Evolutionary conservation across 768 basidiomycete species (phyloP).

Genomic region (Pulveroboletus ravenelii): DNA sequence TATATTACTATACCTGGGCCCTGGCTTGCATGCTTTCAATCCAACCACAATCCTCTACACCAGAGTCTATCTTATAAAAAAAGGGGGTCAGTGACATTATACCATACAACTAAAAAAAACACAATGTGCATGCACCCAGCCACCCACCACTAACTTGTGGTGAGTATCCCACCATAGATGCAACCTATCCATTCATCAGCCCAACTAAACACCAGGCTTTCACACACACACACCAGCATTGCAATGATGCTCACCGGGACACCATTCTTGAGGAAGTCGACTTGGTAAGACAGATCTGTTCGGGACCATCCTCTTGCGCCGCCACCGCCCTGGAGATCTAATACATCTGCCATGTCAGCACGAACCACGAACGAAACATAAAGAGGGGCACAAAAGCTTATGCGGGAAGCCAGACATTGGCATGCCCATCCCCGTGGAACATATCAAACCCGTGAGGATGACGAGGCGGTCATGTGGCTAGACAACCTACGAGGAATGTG

Average conservation of each 20-base stretch:
- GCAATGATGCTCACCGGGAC: slow-evolving; percentile 85
- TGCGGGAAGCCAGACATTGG: no score
- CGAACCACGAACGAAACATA: not conserved
- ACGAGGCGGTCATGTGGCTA: slow-evolving; percentile 72
- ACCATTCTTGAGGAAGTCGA: slow-evolving; percentile 91
- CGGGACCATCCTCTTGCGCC: slow-evolving; percentile 92
- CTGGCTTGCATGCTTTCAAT: no score
- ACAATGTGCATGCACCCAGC: slow-evolving; percentile 8
- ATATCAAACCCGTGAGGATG: no score
- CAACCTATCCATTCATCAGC: slow-evolving; percentile 9
- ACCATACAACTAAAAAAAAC: no score
- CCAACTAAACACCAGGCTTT: no score
- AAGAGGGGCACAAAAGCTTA: no score
- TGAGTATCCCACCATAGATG: slow-evolving; percentile 11
- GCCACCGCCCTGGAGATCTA: slow-evolving; percentile 39
- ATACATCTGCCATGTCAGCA: not conserved
- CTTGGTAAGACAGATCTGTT: slow-evolving; percentile 79
- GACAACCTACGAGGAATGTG: slow-evolving; percentile 47
- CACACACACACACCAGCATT: slow-evolving; percentile 49
- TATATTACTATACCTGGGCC: no score
- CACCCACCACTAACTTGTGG: slow-evolving; percentile 10
- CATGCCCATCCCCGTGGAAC: no score
- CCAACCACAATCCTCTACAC: no score
- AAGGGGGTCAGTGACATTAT: not conserved
- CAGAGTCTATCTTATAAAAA: no score